Evolutionary conservation across 148 eudicot genomes (phyloP), one percentile per base, ranked within the genome.

Genomic region (Camellia japonica): DNA sequence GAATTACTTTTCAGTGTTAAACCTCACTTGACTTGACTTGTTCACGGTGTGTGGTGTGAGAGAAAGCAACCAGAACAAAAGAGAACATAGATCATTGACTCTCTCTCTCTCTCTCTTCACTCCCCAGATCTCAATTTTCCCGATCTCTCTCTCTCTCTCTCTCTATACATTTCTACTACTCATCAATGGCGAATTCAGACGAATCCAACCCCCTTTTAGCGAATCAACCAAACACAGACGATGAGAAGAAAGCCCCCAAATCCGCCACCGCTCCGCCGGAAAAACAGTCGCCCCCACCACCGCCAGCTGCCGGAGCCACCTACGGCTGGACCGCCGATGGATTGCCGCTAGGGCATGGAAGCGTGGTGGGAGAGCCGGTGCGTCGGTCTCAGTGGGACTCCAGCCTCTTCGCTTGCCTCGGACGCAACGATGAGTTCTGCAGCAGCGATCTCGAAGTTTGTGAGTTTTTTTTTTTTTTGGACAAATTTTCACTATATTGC

Each of bases 361-460:
- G 74, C 19, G 82, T 82, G 38, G 47, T 85, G 78, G 88, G 87
- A 66, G 90, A 75, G 72, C 89, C 85, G 54, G 6, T 65, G 82
- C 80, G 79, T 11, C 88, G 94, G 72, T 56, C 82, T 2, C 90
- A 74, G 7, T 93, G 97, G 97, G 82, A 81, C 58, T 90, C 97
- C 15, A 82, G 84, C 9, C 65, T 93, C 67, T 79, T 83, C 12
- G 83, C 89, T 60, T 93, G 97, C 82, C 84, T 93, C 68, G 97
- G 97, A 16, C 88, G 87, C 5, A 83, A 84, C 65, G 97, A 93
- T 83, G 87, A 90, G 2, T 93, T 93, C 73, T 89, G 86, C 63
- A 86, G 94, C 89, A 87, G 88, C 79, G 97, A 93, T 88, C 88
- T 93, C 67, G 97, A 93, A 93, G 97, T 93, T 89, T 93, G 97